A percentile compares a stretch with the other conserved stretches of the same genome.
phyloP scores from a whole-genome alignment of 495 filamentous ascomycete species.

The Halenospora varia region DNA sequence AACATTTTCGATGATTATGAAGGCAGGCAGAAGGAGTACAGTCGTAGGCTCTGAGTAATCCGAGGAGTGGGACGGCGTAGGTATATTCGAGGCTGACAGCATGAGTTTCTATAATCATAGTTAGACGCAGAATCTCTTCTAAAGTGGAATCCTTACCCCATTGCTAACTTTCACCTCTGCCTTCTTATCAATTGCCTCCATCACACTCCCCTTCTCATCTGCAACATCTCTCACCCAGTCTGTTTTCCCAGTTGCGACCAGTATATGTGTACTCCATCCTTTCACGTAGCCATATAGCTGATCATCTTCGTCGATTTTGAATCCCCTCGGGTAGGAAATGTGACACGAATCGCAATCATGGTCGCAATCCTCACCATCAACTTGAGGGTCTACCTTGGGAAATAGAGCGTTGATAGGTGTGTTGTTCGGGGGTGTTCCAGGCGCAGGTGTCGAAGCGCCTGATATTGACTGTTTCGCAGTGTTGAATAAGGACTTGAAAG shows the following conservation, averaged over 20 bases:
- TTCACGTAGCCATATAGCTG: slow-evolving; percentile 84
- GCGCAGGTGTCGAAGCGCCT: slow-evolving; percentile 15
- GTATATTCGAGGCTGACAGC: slow-evolving; percentile 92
- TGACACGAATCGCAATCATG: slow-evolving; percentile 86
- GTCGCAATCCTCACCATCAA: slow-evolving; percentile 87
- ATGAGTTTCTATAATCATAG: slow-evolving; percentile 64
- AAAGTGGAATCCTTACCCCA: slow-evolving; percentile 53
- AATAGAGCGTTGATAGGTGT: slow-evolving; percentile 45
- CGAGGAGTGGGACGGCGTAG: slow-evolving; percentile 56
- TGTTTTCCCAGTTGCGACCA: slow-evolving; percentile 91
- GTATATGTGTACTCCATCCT: slow-evolving; percentile 81
- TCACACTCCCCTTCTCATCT: slow-evolving; percentile 89
- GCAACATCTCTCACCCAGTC: slow-evolving; percentile 92
- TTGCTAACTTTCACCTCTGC: slow-evolving; percentile 60
- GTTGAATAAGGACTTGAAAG: slow-evolving; percentile 19
- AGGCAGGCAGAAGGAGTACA: slow-evolving; percentile 83
- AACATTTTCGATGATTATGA: slow-evolving; percentile 81
- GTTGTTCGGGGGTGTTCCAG: slow-evolving; percentile 14
- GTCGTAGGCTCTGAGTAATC: slow-evolving; percentile 66
- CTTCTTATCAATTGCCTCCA: slow-evolving; percentile 76
- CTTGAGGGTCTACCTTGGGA: slow-evolving; percentile 56
- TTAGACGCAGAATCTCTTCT: background rate
- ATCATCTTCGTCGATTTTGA: slow-evolving; percentile 72
- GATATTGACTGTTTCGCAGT: slow-evolving; percentile 17
- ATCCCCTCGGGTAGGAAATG: slow-evolving; percentile 64